A percentile compares a stretch with the other conserved stretches of the same genome.
phyloP scores from a whole-genome alignment of 106 monocot species.

The Dendrobium huoshanense region DNA sequence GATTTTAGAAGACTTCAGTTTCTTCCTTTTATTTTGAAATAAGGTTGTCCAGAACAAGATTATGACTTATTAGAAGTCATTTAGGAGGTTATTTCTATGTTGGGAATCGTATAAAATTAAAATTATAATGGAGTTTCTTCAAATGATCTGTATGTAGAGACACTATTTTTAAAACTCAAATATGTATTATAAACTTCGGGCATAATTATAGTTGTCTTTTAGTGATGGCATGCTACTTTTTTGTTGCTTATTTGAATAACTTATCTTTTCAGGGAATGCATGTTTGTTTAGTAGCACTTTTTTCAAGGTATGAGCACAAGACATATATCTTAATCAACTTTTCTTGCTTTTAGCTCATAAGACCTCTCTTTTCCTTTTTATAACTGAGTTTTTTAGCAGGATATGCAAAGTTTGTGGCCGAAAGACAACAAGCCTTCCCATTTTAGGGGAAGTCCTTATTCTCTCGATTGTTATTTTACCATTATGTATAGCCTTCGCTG shows the following conservation, averaged over 20 bases:
- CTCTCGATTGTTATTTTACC: constrained; percentile 61
- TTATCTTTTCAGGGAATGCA: constrained; percentile 83
- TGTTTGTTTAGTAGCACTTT: constrained; percentile 70
- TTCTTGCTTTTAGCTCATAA: background rate
- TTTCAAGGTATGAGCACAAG: constrained; percentile 49
- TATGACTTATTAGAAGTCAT: background rate
- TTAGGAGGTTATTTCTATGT: background rate
- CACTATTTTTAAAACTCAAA: background rate
- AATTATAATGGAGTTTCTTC: background rate
- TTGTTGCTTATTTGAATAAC: background rate
- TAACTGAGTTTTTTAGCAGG: constrained; percentile 22
- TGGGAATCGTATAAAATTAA: background rate
- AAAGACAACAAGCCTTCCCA: constrained; percentile 59
- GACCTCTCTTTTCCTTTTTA: background rate
- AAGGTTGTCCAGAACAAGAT: background rate
- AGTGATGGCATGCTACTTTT: background rate
- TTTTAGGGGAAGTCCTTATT: constrained; percentile 68
- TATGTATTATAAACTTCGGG: background rate
- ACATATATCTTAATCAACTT: background rate
- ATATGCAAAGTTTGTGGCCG: constrained; percentile 46
- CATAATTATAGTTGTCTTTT: background rate
- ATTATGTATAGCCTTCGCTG: constrained; percentile 72
- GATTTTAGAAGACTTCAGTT: background rate
- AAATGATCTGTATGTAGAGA: background rate
- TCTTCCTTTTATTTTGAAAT: background rate